phyloP scores from a whole-genome alignment of 2,329 filamentous ascomycete genomes.

The Fonsecaea erecta region DNA sequence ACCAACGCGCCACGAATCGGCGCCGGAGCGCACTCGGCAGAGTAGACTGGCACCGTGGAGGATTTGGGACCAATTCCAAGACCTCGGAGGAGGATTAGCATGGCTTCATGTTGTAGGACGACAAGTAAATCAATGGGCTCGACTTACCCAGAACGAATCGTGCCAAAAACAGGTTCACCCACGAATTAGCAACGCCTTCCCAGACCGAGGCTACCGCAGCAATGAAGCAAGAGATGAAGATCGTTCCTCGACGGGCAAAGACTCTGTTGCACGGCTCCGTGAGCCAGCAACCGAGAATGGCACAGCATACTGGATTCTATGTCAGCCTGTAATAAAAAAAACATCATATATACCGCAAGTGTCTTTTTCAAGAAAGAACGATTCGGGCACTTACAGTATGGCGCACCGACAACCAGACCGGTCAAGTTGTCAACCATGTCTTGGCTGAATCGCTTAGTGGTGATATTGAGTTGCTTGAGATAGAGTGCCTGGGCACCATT shows the following conservation, averaged over 20 bases:
- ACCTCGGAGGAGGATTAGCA: conserved; percentile 34
- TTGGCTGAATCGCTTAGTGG: conserved; percentile 36
- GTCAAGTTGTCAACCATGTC: conserved; percentile 44
- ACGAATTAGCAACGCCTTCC: conserved; percentile 48
- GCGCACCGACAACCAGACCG: conserved; percentile 52
- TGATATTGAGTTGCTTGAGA: conserved; percentile 29
- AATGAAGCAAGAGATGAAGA: conserved; percentile 50
- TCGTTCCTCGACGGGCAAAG: conserved; percentile 53
- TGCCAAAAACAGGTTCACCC: conserved; percentile 50
- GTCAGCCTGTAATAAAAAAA: not conserved
- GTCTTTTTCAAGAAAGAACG: not conserved
- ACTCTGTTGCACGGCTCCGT: conserved; percentile 54
- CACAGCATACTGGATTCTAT: conserved; percentile 44
- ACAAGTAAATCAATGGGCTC: not conserved
- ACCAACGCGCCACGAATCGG: conserved; percentile 57
- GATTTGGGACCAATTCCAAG: conserved; percentile 51
- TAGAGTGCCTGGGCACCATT: conserved; percentile 50
- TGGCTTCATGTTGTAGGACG: not conserved
- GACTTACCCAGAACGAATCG: conserved; percentile 45
- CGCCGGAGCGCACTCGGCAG: conserved; percentile 54
- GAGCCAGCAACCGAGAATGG: conserved; percentile 54
- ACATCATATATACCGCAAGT: not conserved
- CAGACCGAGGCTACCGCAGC: conserved; percentile 50
- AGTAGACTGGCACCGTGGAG: conserved; percentile 54
- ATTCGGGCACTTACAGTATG: conserved; percentile 41